Base-by-base conservation (phyloP, 2,329 filamentous ascomycete species). In the Reticulascus tulasneorum region DNA sequence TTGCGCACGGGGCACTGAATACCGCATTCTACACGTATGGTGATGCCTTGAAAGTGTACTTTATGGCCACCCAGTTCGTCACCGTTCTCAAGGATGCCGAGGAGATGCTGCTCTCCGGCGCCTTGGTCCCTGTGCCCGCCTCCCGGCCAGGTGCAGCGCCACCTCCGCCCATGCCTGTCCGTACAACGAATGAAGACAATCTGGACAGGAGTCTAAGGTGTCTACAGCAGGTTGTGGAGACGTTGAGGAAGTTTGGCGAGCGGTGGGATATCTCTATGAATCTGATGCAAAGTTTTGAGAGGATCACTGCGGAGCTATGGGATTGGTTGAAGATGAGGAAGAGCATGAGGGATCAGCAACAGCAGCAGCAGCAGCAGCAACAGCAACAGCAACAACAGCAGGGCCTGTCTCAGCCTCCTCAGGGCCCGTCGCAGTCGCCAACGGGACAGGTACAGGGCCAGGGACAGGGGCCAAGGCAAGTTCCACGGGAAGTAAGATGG, bases 1-100 rank as follows among this genome's bases (percentile, higher is more conserved):
- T 88, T 29, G 73, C 85, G 17, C 73, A 74, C 38, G 71, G 76
- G 47, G 58, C 74, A 5, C 62, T 68, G 21, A 74, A 79, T 42
- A 71, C 75, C 12, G 76, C 82, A 5, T 84, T 91, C 33, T 78
- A 93, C 51, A 91, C 86, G 1, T 95, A 90, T 50, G 83, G 94
- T 52, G 91, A 96, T 54, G 86, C 89, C 2, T 74, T 94, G 52
- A 80, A 90, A 34, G 82, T 87, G 2, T 93, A 86, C 52, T 94
- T 83, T 50, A 78, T 83, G 64, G 78, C 73, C 11, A 77, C 69
- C 41, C 79, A 83, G 48, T 74, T 83, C 39, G 59, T 80, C 12
- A 75, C 77, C 2, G 75, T 82, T 7, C 58, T 83, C n/a, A 64
- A 66, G 4, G 29, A 31, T 17, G 69, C 73, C 2, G 71, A 73